Evolutionary conservation across 768 basidiomycete species (phyloP), one percentile per base, ranked within the genome.

Genomic region (Mycena olivaceomarginata): DNA sequence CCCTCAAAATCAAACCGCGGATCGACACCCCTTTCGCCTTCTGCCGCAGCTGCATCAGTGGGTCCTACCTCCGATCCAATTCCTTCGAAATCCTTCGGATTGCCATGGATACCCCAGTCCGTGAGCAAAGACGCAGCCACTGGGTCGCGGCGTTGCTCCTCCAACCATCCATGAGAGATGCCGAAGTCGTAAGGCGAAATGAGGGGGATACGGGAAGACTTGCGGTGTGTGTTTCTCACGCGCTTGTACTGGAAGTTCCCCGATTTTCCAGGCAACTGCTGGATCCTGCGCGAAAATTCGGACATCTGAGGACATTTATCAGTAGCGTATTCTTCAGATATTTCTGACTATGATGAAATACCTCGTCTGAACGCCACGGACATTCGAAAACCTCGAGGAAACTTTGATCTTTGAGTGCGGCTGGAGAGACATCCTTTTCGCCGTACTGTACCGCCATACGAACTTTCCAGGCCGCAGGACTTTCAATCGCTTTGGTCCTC

Each of bases 341-440:
- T 10, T 2, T 6, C 18, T 16, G 39, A 56, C 8, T 56, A 56
- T n/a, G 22, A 22, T 22, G 16, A 59, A 18, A 40, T 18, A 62
- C 60, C 39, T 62, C 60, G 39, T 62, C 60, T 8, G 57, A 59
- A 12, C 57, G 57, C 57, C 57, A 59, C 12, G 57, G 57, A 37
- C 22, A 59, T 20, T 59, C 22, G 31, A 59, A 31, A 37, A 59
- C 57, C 25, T 59, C 57, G 13, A 59, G 25, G 13, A 59, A 59
- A 6, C 37, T 8, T 22, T 59, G 8, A 6, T 59, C 5, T 1
- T 59, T 59, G 57, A 59, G 57, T 22, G 57, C 57, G 8, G 31
- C 22, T 6, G 57, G 57, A 59, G 57, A 31, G 25, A 59, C 25
- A 37, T 39, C 60, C 60, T 6, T 62, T 16, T 39, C 6, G 37